A percentile compares a stretch with the other conserved stretches of the same genome.
These are phyloP conservation scores for Sugiyamaella sp. DNA, from an alignment of 1,139 yeast species.

Conservation along the genomic window DNA sequence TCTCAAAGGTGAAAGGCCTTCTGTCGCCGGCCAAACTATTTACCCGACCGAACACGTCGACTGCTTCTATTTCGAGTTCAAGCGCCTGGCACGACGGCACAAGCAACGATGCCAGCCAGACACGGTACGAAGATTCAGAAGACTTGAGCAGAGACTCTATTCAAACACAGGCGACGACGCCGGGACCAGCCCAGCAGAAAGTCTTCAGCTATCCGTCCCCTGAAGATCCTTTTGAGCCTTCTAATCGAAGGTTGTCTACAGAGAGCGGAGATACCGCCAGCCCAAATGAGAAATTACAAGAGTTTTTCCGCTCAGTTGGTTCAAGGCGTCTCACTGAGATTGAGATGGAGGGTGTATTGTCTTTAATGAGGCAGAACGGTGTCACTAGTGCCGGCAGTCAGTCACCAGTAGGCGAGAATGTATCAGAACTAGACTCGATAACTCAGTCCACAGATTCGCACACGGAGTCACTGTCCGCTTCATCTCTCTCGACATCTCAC, in stretches of 20 bases:
- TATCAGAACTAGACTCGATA: neutral
- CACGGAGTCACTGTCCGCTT: too few relatives aligned
- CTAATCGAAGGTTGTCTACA: neutral
- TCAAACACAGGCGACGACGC: neutral
- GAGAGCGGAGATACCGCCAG: slow-evolving; percentile 25
- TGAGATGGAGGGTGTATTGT: slow-evolving; percentile 83
- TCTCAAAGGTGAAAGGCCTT: slow-evolving; percentile 30
- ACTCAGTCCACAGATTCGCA: too few relatives aligned
- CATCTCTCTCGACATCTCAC: neutral
- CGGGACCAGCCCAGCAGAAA: neutral
- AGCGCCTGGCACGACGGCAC: neutral
- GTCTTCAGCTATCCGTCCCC: slow-evolving; percentile 30
- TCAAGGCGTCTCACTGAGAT: slow-evolving; percentile 69
- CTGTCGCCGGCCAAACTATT: slow-evolving; percentile 28
- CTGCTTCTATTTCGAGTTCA: neutral
- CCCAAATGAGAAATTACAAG: slow-evolving; percentile 65
- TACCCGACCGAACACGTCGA: slow-evolving; percentile 4
- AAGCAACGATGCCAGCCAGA: neutral
- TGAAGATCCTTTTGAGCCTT: neutral
- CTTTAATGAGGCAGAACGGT: slow-evolving; percentile 45
- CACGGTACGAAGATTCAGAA: neutral
- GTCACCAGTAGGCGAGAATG: neutral
- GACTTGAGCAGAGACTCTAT: neutral
- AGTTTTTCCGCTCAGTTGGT: slow-evolving; percentile 78
- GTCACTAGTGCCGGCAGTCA: slow-evolving; percentile 1